Percentiles rank a stretch among this genome's conserved stretches.
phyloP scores from a whole-genome alignment of 176 grass and related monocot genomes.

The Cenchrus americanus region DNA sequence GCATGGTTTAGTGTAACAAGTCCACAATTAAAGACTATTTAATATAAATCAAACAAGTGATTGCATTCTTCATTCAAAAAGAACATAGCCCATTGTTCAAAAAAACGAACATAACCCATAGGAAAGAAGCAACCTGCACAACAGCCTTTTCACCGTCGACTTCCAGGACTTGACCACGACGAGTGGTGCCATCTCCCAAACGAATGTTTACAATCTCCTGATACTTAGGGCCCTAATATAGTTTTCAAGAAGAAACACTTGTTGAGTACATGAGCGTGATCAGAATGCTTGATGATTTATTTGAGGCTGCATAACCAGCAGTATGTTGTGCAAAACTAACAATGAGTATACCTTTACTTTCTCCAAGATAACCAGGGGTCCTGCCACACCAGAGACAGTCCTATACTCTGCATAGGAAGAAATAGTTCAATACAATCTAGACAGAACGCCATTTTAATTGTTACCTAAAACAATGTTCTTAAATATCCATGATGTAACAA shows the following conservation, averaged over 20 bases:
- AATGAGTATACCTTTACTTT: conserved; percentile 86
- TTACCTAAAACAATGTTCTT: neutral
- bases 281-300: neutral
- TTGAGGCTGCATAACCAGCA: neutral
- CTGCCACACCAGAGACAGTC: conserved; percentile 96
- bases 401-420: conserved; percentile 73
- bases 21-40: neutral
- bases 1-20: conserved; percentile 5
- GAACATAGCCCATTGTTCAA: neutral
- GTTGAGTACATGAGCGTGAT: neutral
- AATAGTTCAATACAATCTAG: conserved; percentile 11
- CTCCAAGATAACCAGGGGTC: conserved; percentile 95
- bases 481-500: neutral
- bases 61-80: conserved; percentile 17
- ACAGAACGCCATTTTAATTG: neutral
- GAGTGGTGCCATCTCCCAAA: conserved; percentile 90
- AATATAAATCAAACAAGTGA: conserved; percentile 1
- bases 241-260: neutral
- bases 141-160: conserved; percentile 99
- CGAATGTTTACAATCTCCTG: conserved; percentile 99
- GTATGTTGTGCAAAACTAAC: neutral
- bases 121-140: conserved; percentile 75
- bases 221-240: conserved; percentile 84
- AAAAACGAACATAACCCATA: conserved; percentile 5
- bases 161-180: conserved; percentile 98